phyloP scores from a whole-genome alignment of 192 early-diverging fungal species.

The Phlyctochytrium bullatum region DNA sequence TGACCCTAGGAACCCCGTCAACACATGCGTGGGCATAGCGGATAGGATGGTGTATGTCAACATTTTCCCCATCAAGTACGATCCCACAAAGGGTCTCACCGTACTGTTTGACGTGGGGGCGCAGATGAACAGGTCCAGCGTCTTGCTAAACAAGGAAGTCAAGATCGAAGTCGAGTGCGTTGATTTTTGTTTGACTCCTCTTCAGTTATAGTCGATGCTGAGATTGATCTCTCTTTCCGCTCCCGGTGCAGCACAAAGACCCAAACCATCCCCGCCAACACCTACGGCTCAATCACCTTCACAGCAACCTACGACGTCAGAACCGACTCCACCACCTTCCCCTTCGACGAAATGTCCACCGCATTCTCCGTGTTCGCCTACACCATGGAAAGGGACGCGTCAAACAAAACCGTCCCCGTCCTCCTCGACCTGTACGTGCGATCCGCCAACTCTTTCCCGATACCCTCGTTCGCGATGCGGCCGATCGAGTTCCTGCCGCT shows the following conservation, averaged over 20 bases:
- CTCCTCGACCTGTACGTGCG: neutral
- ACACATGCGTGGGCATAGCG: too few species aligned
- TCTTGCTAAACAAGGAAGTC: neutral
- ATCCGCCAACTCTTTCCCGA: neutral
- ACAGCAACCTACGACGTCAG: neutral
- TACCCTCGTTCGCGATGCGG: neutral
- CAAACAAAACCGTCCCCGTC: neutral
- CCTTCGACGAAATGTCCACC: neutral
- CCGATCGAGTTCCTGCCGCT: too few species aligned
- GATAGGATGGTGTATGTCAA: too few species aligned
- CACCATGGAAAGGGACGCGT: neutral
- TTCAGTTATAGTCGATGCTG: too few species aligned
- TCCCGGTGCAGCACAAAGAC: neutral
- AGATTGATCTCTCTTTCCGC: too few species aligned
- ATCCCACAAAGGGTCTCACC: neutral
- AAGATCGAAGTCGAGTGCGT: neutral
- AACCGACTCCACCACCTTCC: neutral
- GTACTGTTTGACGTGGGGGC: neutral
- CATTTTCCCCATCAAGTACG: neutral
- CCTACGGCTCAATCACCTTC: neutral
- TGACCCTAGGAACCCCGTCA: too few species aligned
- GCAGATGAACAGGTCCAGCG: neutral
- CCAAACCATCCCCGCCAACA: neutral
- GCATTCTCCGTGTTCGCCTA: neutral
- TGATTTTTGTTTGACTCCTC: neutral